These are phyloP conservation scores for Talaromyces stipitatus DNA, from an alignment of 495 filamentous ascomycete species.

Conservation along the genomic window DNA sequence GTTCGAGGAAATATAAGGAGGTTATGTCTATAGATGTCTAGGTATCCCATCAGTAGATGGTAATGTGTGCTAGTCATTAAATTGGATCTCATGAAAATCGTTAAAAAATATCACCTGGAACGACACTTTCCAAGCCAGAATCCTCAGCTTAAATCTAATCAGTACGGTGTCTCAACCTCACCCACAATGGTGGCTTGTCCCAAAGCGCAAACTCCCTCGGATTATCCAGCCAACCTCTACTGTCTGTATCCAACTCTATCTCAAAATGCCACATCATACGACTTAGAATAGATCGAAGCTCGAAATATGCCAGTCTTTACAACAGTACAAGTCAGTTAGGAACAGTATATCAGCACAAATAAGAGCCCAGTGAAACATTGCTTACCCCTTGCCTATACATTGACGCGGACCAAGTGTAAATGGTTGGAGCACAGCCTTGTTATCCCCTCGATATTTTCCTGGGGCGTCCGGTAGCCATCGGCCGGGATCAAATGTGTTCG, in stretches of 20 bases:
- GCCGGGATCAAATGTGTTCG: constrained; percentile 32
- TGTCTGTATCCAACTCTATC: neutral
- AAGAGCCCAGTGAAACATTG: neutral
- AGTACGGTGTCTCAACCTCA: neutral
- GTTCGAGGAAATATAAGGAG: too few relatives aligned
- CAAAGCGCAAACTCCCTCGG: constrained; percentile 2
- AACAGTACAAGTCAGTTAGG: neutral
- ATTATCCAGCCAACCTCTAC: neutral
- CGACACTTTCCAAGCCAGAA: neutral
- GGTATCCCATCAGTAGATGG: too few relatives aligned
- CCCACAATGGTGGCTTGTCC: neutral
- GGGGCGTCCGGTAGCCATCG: constrained; percentile 30
- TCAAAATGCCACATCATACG: constrained; percentile 15
- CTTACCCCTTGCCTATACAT: constrained; percentile 41
- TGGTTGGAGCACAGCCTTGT: constrained; percentile 27
- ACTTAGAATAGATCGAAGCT: constrained; percentile 9
- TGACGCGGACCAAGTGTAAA: constrained; percentile 41
- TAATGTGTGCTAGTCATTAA: too few relatives aligned
- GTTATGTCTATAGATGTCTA: too few relatives aligned
- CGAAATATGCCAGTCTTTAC: constrained; percentile 2
- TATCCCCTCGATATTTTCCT: constrained; percentile 18
- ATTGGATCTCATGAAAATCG: neutral
- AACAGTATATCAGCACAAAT: neutral
- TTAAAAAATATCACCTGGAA: neutral
- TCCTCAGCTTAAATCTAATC: neutral